These are phyloP conservation scores for Teratosphaeria zuluensis DNA, from an alignment of 2,329 filamentous ascomycete genomes.

Conservation along the genomic window DNA sequence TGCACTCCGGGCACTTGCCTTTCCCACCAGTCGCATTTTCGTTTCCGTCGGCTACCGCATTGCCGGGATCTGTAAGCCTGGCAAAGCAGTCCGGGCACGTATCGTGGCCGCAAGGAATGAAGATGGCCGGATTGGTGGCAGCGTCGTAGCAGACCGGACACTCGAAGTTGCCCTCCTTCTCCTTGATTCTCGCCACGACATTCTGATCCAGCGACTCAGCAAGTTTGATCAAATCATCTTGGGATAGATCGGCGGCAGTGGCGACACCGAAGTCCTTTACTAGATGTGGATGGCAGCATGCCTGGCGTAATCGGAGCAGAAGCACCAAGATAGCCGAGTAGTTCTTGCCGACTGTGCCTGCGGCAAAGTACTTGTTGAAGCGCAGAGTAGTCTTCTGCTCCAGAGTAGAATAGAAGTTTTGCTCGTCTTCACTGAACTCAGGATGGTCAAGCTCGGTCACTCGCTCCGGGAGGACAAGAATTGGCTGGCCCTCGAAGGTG, in stretches of 20 bases:
- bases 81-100: conserved; percentile 69
- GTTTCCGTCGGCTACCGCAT: conserved; percentile 49
- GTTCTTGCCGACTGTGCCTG: conserved; percentile 57
- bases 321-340: conserved; percentile 76
- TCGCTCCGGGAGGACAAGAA: conserved; percentile 58
- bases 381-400: conserved; percentile 57
- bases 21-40: conserved; percentile 35
- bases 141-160: conserved; percentile 78
- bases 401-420: conserved; percentile 54
- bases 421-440: conserved; percentile 57
- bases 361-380: conserved; percentile 68
- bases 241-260: conserved; percentile 37
- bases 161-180: conserved; percentile 52
- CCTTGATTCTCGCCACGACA: conserved; percentile 58
- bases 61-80: conserved; percentile 54
- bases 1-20: conserved; percentile 67
- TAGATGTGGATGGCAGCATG: conserved; percentile 67
- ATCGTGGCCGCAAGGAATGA: conserved; percentile 75
- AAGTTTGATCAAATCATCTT: conserved; percentile 50
- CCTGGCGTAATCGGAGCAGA: conserved; percentile 68
- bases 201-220: conserved; percentile 50
- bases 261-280: conserved; percentile 56
- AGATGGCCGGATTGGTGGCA: conserved; percentile 63
- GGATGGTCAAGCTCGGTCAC: conserved; percentile 52
- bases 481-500: conserved; percentile 67